These are phyloP conservation scores for Beauveria brongniartii DNA, from an alignment of 2,329 filamentous ascomycete species.

Conservation along the genomic window DNA sequence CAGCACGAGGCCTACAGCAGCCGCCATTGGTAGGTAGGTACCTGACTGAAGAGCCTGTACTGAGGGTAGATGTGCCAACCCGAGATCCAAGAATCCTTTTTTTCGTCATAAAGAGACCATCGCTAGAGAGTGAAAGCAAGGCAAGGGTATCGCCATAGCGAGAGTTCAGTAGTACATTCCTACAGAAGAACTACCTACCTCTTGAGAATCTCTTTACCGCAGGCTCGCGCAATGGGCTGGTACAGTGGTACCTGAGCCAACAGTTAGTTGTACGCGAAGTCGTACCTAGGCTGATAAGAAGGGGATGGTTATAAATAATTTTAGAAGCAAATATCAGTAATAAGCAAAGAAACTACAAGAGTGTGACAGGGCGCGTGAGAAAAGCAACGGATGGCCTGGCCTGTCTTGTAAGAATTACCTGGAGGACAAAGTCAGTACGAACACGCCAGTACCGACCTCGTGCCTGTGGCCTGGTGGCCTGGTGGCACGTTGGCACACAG, in stretches of 20 bases:
- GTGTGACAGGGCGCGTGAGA: not conserved
- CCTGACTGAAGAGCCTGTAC: not conserved
- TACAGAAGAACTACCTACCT: not conserved
- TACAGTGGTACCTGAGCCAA: conserved; percentile 3
- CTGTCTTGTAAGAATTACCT: not conserved
- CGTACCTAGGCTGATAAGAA: not conserved
- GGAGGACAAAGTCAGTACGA: too few relatives aligned
- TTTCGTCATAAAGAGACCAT: not conserved
- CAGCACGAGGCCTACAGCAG: not conserved
- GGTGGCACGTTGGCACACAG: too few relatives aligned
- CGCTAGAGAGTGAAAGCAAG: not conserved
- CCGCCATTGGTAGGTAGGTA: too few relatives aligned
- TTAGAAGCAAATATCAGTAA: not conserved
- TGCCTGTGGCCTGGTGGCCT: too few relatives aligned
- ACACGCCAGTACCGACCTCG: too few relatives aligned
- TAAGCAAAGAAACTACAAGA: not conserved
- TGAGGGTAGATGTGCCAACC: not conserved
- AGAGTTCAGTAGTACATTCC: not conserved
- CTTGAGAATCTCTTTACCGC: not conserved
- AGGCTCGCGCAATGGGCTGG: not conserved
- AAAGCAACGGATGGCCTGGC: conserved; percentile 1
- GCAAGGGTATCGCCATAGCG: not conserved
- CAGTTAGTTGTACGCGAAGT: not conserved
- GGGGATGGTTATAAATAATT: not conserved
- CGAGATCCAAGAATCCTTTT: not conserved